Evolutionary conservation across 169 alveolate species (phyloP).

Genomic region (Miamiensis avidus): DNA sequence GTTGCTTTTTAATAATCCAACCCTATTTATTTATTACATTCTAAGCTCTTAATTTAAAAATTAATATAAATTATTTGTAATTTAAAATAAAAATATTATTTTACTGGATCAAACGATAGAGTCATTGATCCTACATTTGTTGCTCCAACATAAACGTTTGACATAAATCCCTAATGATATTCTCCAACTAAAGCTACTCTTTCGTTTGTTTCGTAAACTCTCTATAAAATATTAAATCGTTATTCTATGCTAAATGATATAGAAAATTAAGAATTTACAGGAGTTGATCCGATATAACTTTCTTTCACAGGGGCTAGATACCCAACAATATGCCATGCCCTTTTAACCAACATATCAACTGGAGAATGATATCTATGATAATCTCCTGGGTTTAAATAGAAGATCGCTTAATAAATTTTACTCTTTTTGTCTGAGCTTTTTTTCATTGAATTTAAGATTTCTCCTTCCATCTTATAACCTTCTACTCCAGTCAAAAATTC

Average conservation of each 20-base stretch:
- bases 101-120: constrained; percentile 62
- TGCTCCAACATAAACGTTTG: constrained; percentile 88
- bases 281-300: constrained; percentile 39
- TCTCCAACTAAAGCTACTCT: constrained; percentile 85
- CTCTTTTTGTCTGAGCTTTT: constrained; percentile 45
- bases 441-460: constrained; percentile 27
- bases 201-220: constrained; percentile 86
- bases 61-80: no score
- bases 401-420: constrained; percentile 54
- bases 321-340: constrained; percentile 87
- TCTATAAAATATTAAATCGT: constrained; percentile 30
- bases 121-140: constrained; percentile 88
- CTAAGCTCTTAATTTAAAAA: constrained; percentile 11
- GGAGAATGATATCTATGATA: constrained; percentile 93
- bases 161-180: constrained; percentile 84
- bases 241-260: constrained; percentile 61
- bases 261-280: constrained; percentile 31
- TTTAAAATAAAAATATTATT: constrained; percentile 54
- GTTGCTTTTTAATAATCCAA: constrained; percentile 50
- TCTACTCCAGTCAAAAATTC: constrained; percentile 68
- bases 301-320: constrained; percentile 72
- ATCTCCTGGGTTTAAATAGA: constrained; percentile 90
- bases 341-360: constrained; percentile 59
- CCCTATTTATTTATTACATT: constrained; percentile 26
- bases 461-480: constrained; percentile 17